Evolutionary conservation across 192 early-diverging fungal species (phyloP), one percentile per base, ranked within the genome.

Genomic region (Thamnidium elegans): DNA sequence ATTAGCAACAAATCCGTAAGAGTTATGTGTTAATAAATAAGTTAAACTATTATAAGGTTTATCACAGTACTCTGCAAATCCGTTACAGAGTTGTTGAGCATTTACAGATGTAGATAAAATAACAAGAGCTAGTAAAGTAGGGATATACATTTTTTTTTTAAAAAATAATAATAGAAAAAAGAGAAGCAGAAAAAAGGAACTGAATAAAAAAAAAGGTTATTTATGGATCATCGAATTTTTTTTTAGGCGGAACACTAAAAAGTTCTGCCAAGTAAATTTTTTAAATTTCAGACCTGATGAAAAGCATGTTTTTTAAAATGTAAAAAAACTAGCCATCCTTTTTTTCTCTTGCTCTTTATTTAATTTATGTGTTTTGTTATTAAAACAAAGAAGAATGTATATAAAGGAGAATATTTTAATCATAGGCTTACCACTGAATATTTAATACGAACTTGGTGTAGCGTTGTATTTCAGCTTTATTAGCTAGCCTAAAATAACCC

Each of bases 21-120:
- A 82, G 66, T 92, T 92, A 77, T 94, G 92, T 15, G 92, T 90
- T 7, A 84, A 82, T 1, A 84, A 72, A 45, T 79, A 87, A 0
- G 89, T 78, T 31, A 94, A 79, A 46, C 78, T 51, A 68, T 84
- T 73, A 64, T 87, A 92, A 10, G 77, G 67, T 66, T 79, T 81
- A 52, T 69, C 59, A 61, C 92, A 94, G 14, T 90, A 79, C 45
- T 81, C 81, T 0, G 76, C 61, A 68, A 86, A 84, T 6, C 90
- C 90, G 55, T 90, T 90, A 65, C 90, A 92, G 4, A 50, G 43
- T 5, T 65, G 65, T 55, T 76, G 74, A 34, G 66, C 74, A 20
- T 47, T 58, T 14, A 45, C 61, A 19, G 50, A 14, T 7, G 59
- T 30, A 42, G 56, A 17, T 11, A 30, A 48, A 8, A 69, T 26